These are phyloP conservation scores for Magnusiomyces magnusii DNA, from an alignment of 1,139 yeast species.

Conservation along the genomic window DNA sequence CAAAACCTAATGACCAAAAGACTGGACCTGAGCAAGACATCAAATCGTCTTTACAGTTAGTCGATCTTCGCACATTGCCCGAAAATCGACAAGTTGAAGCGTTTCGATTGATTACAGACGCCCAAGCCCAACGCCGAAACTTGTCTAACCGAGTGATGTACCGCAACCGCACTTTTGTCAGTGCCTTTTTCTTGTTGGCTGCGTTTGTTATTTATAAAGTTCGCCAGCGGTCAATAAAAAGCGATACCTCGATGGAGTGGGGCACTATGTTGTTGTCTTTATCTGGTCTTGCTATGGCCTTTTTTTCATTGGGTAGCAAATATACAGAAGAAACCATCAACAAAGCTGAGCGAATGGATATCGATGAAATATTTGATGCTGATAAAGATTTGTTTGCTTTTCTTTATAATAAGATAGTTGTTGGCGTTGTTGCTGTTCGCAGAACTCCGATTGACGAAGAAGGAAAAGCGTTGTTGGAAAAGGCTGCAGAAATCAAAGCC, in stretches of 20 bases:
- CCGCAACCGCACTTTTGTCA: constrained; percentile 16
- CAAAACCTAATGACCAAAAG: not conserved
- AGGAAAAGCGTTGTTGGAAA: constrained; percentile 4
- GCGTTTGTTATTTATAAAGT: constrained; percentile 15
- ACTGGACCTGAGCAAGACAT: not conserved
- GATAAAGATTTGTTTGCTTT: constrained; percentile 17
- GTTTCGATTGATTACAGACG: constrained; percentile 21
- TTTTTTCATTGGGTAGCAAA: constrained; percentile 19
- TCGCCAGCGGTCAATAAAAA: not conserved
- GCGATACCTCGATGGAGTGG: constrained; percentile 6
- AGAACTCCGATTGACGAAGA: constrained; percentile 9
- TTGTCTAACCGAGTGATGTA: constrained; percentile 20
- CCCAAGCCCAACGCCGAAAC: constrained; percentile 22
- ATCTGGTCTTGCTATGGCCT: constrained; percentile 19
- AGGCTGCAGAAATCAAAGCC: constrained; percentile 7
- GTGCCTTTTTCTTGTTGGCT: constrained; percentile 14
- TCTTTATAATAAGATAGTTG: constrained; percentile 19
- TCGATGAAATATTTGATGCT: constrained; percentile 8
- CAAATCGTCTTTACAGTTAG: not conserved
- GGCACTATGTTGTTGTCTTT: constrained; percentile 18
- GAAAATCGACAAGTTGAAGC: constrained; percentile 9
- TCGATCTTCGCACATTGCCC: not conserved
- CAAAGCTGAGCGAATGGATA: constrained; percentile 13
- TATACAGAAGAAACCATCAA: constrained; percentile 16
- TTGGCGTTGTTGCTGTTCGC: constrained; percentile 19